Percentiles rank a stretch among this genome's conserved stretches.
Evolutionary conservation across 208 protist species (phyloP).

Genomic region (Trypanosoma platydactyli): DNA sequence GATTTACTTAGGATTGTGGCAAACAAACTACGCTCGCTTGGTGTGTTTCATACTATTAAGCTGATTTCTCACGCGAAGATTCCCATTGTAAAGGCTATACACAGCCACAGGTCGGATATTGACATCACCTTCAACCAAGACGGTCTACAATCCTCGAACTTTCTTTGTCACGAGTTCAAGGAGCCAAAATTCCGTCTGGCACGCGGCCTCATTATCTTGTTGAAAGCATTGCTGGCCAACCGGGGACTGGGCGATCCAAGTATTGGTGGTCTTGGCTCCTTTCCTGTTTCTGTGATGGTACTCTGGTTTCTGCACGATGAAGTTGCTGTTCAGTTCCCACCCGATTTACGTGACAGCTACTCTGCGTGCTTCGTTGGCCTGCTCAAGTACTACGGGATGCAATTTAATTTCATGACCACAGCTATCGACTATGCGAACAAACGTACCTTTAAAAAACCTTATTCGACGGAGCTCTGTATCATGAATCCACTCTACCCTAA

Average conservation of each 20-base stretch:
- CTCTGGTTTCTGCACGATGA: slow-evolving; percentile 72
- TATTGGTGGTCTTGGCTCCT: slow-evolving; percentile 80
- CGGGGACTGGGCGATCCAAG: slow-evolving; percentile 74
- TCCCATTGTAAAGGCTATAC: slow-evolving; percentile 81
- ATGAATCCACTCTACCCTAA: slow-evolving; percentile 67
- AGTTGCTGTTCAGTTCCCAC: slow-evolving; percentile 35
- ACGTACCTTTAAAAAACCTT: slow-evolving; percentile 48
- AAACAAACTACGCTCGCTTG: slow-evolving; percentile 42
- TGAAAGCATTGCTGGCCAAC: slow-evolving; percentile 69
- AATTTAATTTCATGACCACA: slow-evolving; percentile 52
- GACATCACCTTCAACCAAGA: slow-evolving; percentile 77
- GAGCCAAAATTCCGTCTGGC: slow-evolving; percentile 61
- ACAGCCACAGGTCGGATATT: slow-evolving; percentile 43
- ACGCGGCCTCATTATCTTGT: slow-evolving; percentile 68
- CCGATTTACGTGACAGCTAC: slow-evolving; percentile 46
- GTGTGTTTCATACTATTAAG: slow-evolving; percentile 35
- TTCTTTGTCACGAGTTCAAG: slow-evolving; percentile 68
- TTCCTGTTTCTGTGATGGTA: slow-evolving; percentile 78
- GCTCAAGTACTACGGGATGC: slow-evolving; percentile 68
- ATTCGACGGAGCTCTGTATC: slow-evolving; percentile 53
- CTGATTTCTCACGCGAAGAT: slow-evolving; percentile 69
- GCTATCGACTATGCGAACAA: slow-evolving; percentile 72
- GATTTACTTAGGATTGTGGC: slow-evolving; percentile 43
- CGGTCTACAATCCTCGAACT: slow-evolving; percentile 59
- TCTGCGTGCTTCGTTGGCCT: slow-evolving; percentile 65